Conservation (phyloP, 352 stramenopile species). For the Phytopythium ostracodes region DNA sequence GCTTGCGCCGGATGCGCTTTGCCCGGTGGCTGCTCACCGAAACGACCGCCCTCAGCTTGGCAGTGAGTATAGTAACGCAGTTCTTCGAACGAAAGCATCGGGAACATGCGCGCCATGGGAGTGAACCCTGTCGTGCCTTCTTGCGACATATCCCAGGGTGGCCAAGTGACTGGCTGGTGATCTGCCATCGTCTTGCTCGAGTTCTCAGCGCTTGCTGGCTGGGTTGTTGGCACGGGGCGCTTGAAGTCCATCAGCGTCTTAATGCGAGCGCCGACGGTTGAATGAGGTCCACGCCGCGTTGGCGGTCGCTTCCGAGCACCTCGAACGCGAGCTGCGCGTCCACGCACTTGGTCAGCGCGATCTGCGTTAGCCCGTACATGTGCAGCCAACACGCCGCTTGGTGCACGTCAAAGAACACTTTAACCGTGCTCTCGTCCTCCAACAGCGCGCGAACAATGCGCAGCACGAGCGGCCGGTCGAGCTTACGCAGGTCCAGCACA, state of each 20-base stretch:
- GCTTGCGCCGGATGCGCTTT: neutral
- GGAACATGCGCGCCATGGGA: neutral
- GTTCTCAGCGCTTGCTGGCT: neutral
- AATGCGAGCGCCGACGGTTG: neutral
- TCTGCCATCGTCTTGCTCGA: neutral
- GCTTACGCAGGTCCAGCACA: neutral
- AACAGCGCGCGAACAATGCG: neutral
- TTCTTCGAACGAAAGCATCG: slow-evolving; percentile 3
- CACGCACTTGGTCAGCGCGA: slow-evolving; percentile 3
- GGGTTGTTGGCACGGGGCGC: neutral
- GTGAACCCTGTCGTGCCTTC: neutral
- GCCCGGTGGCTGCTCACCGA: neutral
- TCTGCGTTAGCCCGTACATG: neutral
- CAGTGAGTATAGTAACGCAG: neutral
- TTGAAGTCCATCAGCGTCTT: neutral
- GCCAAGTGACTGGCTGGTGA: neutral
- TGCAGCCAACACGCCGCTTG: neutral
- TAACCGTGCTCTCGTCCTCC: neutral
- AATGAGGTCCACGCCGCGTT: neutral
- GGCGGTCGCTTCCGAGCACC: neutral
- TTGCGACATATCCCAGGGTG: neutral
- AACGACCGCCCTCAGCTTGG: neutral
- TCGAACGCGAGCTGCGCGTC: slow-evolving; percentile 5
- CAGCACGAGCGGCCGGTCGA: neutral
- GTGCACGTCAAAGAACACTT: slow-evolving; percentile 2